Evolutionary conservation across 2,329 filamentous ascomycete species (phyloP).

Genomic region (Ophiostoma novo-ulmi): DNA sequence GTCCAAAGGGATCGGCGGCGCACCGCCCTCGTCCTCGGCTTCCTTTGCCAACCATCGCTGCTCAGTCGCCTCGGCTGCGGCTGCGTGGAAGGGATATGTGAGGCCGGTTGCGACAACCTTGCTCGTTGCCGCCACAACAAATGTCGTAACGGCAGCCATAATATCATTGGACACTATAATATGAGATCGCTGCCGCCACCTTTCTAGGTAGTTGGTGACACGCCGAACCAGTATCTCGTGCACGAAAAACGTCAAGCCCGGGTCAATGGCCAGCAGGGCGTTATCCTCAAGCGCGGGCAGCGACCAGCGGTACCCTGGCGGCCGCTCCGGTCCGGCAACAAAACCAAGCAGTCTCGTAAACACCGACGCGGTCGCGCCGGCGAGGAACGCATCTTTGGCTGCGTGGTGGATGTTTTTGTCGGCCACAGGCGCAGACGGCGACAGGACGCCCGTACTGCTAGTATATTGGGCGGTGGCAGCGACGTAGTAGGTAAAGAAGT

Average conservation of each 20-base stretch:
- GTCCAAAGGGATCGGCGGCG: background rate
- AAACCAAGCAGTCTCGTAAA: constrained; percentile 44
- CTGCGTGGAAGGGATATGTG: constrained; percentile 81
- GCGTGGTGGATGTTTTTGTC: background rate
- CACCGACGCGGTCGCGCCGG: constrained; percentile 37
- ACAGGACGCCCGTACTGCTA: background rate
- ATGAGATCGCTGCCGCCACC: constrained; percentile 31
- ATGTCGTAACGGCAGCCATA: constrained; percentile 35
- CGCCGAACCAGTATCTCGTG: constrained; percentile 54
- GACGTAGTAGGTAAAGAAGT: constrained; percentile 71
- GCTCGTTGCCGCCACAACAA: constrained; percentile 63
- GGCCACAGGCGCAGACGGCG: background rate
- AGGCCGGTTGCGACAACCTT: constrained; percentile 71
- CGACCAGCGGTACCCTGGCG: constrained; percentile 39
- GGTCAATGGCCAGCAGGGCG: constrained; percentile 76
- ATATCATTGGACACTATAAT: constrained; percentile 29
- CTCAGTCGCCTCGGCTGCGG: constrained; percentile 36
- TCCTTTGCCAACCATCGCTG: background rate
- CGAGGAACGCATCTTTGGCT: constrained; percentile 32
- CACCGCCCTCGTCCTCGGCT: background rate
- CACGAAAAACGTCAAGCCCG: constrained; percentile 78
- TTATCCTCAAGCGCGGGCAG: constrained; percentile 72
- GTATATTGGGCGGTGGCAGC: constrained; percentile 35
- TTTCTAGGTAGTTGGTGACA: background rate
- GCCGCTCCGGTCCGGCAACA: background rate